Percentiles rank a stretch among this genome's conserved stretches.
These are phyloP conservation scores for Didymella segeticola DNA, from an alignment of 2,329 filamentous ascomycete genomes.

Conservation along the genomic window DNA sequence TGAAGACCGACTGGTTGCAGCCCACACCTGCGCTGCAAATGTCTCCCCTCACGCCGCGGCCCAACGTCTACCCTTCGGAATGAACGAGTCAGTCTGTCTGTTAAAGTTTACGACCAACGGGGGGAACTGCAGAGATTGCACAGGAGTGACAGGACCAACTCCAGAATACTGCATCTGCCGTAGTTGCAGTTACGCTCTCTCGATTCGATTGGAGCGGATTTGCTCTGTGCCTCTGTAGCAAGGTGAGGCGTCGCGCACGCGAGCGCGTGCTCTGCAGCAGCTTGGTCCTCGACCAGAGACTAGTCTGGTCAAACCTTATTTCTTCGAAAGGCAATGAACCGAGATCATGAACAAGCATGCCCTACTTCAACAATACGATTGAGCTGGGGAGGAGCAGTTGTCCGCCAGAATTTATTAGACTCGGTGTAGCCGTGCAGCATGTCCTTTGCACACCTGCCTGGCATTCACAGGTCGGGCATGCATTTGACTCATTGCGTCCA, in stretches of 20 bases:
- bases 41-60: conserved; percentile 16
- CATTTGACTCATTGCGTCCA: not conserved
- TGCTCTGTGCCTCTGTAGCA: not conserved
- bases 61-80: conserved; percentile 14
- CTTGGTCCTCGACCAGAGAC: not conserved
- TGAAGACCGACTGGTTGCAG: conserved; percentile 13
- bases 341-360: conserved; percentile 2
- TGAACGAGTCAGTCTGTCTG: conserved; percentile 24
- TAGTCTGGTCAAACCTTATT: conserved; percentile 11
- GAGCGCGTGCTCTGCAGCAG: conserved; percentile 2
- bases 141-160: not conserved
- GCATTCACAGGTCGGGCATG: no score
- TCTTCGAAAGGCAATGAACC: not conserved
- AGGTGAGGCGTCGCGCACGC: conserved; percentile 7
- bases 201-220: not conserved
- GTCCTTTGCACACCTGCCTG: no score
- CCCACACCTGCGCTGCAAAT: conserved; percentile 4
- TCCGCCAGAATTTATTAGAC: not conserved
- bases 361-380: not conserved
- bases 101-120: conserved; percentile 22
- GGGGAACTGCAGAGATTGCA: conserved; percentile 16
- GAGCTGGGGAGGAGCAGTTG: not conserved
- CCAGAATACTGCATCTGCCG: not conserved
- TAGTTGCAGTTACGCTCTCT: not conserved
- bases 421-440: not conserved